Percentiles rank a stretch among this genome's conserved stretches.
phyloP scores from a whole-genome alignment of 2,329 filamentous ascomycete genomes.

The Colletotrichum acutatum region DNA sequence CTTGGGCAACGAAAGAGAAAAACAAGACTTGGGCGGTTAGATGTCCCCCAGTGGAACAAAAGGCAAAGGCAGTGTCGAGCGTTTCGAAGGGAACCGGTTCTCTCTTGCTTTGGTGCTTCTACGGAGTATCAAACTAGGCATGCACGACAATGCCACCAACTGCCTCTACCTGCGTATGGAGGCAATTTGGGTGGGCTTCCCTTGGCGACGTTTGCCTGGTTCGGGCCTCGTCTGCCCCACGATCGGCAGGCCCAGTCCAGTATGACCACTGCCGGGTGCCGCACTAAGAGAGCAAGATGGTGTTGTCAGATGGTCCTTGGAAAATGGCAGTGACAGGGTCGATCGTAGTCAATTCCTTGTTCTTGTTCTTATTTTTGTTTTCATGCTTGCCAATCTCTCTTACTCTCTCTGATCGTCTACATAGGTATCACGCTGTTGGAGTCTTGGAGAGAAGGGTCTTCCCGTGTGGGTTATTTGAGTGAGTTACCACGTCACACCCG shows the following conservation, averaged over 20 bases:
- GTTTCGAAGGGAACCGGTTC: not conserved
- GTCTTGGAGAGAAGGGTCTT: not conserved
- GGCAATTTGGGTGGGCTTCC: not conserved
- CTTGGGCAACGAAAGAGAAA: conserved; percentile 18
- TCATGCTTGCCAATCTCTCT: not conserved
- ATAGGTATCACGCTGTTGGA: not conserved
- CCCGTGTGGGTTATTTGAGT: not conserved
- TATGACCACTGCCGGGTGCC: conserved; percentile 1
- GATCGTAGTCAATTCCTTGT: not conserved
- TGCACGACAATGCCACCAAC: not conserved
- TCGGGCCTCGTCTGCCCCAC: conserved; percentile 23
- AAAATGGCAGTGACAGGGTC: not conserved
- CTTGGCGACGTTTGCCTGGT: conserved; percentile 26
- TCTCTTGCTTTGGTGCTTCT: not conserved
- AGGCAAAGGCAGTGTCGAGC: not conserved
- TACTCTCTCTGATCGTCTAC: not conserved
- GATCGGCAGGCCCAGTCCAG: conserved; percentile 31
- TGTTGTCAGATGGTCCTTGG: not conserved
- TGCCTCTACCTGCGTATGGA: too few relatives aligned
- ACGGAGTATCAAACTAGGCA: conserved; percentile 6
- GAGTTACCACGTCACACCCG: not conserved
- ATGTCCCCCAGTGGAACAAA: not conserved
- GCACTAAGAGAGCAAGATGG: conserved; percentile 1
- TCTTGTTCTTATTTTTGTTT: not conserved
- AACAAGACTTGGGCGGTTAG: not conserved